Base-by-base conservation (phyloP, 164 flowering plant species). In the Macadamia integrifolia region DNA sequence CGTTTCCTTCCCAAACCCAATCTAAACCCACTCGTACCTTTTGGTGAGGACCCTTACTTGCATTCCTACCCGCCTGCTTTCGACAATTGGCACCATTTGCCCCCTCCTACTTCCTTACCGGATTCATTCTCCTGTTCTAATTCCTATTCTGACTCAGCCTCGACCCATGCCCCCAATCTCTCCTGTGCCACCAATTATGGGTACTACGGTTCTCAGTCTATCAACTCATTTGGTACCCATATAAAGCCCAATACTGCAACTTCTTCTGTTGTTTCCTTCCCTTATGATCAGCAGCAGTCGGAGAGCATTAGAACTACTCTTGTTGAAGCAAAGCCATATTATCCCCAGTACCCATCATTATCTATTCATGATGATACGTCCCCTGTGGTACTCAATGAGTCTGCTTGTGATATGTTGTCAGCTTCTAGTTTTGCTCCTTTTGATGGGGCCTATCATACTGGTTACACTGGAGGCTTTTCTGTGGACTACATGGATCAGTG, bases 41-140 rank as follows among this genome's bases (percentile, higher is more conserved):
- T 68, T 62, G 35, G 62, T 43, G 79, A 74, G 48, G 49, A 71
- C 3, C n/a, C 72, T 55, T 78, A 62, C 52, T 56, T 40, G 42
- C 40, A 31, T 31, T 29, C 69, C 46, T 58, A 65, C 53, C 71
- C 69, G 62, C 61, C 77, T 48, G 68, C 79, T 35, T 49, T 60
- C 18, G 73, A 66, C 49, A 74, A 74, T 57, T 78, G 83, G 85
- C 60, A 74, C 1, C 66, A 69, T 61, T n/a, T 71, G 13, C 66
- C 46, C 62, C 64, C 70, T 42, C 64, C 75, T 5, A 60, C 66
- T 62, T 60, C 78, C 23, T 10, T 56, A 57, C 61, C 65, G 8
- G 73, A 69, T 65, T 65, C 55, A n/a, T 62, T 60, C 61, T 14
- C 72, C 13, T 61, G 42, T 60, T 62, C 60, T n/a, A 65, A 3